These are phyloP conservation scores for Chrysoporthe deuterocubensis DNA, from an alignment of 2,329 filamentous ascomycete species.

Conservation along the genomic window DNA sequence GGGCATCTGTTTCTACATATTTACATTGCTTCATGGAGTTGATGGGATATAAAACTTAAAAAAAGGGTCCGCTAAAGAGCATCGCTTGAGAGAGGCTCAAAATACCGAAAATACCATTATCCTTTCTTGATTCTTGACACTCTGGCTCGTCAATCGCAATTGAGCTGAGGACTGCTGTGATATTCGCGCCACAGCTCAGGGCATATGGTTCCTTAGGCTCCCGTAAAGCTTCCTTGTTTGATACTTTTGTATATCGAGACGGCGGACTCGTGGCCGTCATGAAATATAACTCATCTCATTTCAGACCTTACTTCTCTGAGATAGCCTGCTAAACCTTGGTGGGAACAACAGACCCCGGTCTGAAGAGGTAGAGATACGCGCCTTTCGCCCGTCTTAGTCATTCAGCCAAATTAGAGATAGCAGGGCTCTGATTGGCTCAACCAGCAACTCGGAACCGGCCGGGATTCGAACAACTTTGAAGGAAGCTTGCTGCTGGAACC, in stretches of 20 bases:
- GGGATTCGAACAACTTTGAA: conserved; percentile 28
- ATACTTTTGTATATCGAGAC: too few species aligned
- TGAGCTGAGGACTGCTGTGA: not conserved
- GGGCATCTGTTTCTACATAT: not conserved
- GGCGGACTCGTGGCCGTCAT: conserved; percentile 20
- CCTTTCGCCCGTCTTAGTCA: conserved; percentile 8
- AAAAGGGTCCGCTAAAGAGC: not conserved
- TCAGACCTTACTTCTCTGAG: not conserved
- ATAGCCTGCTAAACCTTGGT: not conserved
- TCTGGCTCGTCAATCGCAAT: not conserved
- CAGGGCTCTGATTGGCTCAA: conserved; percentile 25
- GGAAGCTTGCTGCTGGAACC: conserved; percentile 25
- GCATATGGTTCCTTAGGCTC: not conserved
- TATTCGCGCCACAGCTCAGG: not conserved
- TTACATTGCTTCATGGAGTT: conserved; percentile 17
- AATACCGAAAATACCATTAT: not conserved
- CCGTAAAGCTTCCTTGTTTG: too few species aligned
- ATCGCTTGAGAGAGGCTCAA: not conserved
- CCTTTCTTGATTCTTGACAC: not conserved
- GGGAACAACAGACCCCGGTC: not conserved
- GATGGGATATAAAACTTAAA: not conserved
- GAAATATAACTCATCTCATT: not conserved
- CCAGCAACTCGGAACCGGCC: conserved; percentile 23
- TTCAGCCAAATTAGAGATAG: conserved; percentile 20
- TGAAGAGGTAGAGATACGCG: not conserved